Evolutionary conservation across 352 stramenopile species (phyloP), one percentile per base, ranked within the genome.

Genomic region (Phytophthora cryptogea): DNA sequence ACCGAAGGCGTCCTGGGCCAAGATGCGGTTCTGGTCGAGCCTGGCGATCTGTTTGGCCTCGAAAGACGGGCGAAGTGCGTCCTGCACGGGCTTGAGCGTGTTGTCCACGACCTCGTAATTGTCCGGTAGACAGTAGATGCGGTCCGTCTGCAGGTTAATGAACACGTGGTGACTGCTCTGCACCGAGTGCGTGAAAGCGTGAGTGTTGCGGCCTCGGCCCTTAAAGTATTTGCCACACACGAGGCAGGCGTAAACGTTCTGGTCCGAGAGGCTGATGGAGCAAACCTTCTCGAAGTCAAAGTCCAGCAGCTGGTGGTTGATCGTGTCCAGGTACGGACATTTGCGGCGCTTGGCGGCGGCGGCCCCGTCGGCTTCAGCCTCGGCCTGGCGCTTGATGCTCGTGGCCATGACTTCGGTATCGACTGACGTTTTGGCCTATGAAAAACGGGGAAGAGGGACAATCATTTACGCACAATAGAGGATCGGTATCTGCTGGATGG

Each of bases 171-270:
- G 97, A 52, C 85, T 88, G 56, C 86, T 89, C 69, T 99, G 88
- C 48, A 99, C 89, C 36, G 88, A 94, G 74, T 99, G 97, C 32
- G 89, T 99, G 76, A 98, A 99, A 2, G 97, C 97, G 55, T 94
- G 89, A 13, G 92, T 99, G 35, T 82, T 87, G 63, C 83, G 78
- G 49, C 95, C 94, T 44, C 89, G 78, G 31, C 97, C 98, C 39
- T 98, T 92, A 69, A 99, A 99, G 77, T 98, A 99, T 66, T 99
- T 99, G 56, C 98, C 98, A 66, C 98, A 99, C 13, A 99, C 96
- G 8, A 99, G 86, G 74, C 98, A 99, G 16, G 85, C 90, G 74
- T 99, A 99, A 20, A 99, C 96, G 75, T 99, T 98, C 39, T 98
- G 86, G 61, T 98, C 97, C 16, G 88, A 95, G 30, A 99, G 78